Conservation (phyloP, 345 rosid genomes). For the Draba incana region DNA sequence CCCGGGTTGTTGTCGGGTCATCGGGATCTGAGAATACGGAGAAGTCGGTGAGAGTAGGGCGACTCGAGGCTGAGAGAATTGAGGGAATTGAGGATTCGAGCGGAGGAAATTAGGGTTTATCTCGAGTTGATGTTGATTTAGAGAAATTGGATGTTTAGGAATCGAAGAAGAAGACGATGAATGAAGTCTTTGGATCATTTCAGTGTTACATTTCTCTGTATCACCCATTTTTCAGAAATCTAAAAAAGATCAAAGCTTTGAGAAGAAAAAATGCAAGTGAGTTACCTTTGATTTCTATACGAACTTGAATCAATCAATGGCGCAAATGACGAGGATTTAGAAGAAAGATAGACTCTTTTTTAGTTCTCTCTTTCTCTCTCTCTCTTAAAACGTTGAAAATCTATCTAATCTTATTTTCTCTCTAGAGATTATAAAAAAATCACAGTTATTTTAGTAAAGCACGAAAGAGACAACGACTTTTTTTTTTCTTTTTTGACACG, state of each 20-base stretch:
- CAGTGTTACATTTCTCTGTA: slow-evolving; percentile 58
- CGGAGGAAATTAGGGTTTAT: slow-evolving; percentile 51
- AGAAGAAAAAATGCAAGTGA: slow-evolving; percentile 19
- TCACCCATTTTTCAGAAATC: slow-evolving; percentile 59
- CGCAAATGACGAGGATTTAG: slow-evolving; percentile 42
- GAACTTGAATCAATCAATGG: slow-evolving; percentile 41
- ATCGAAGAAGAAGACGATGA: slow-evolving; percentile 59
- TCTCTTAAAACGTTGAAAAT: slow-evolving; percentile 14
- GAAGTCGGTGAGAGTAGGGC: slow-evolving; percentile 92
- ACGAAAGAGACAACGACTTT: slow-evolving; percentile 18
- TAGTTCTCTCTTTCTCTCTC: slow-evolving; percentile 45
- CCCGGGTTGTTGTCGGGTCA: slow-evolving; percentile 36
- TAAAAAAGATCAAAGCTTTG: slow-evolving; percentile 8
- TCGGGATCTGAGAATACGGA: slow-evolving; percentile 82
- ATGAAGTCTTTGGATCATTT: slow-evolving; percentile 72
- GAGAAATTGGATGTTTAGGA: slow-evolving; percentile 50
- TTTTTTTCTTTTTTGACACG: slow-evolving; percentile 16
- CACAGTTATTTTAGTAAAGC: slow-evolving; percentile 30
- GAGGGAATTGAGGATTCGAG: slow-evolving; percentile 36
- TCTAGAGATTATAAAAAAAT: slow-evolving; percentile 24
- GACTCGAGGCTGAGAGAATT: slow-evolving; percentile 59
- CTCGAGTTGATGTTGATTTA: slow-evolving; percentile 64
- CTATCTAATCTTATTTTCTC: slow-evolving; percentile 10
- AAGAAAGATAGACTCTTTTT: slow-evolving; percentile 43
- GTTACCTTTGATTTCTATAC: slow-evolving; percentile 28